phyloP scores from a whole-genome alignment of 345 rosid species.

The Salix udensis region DNA sequence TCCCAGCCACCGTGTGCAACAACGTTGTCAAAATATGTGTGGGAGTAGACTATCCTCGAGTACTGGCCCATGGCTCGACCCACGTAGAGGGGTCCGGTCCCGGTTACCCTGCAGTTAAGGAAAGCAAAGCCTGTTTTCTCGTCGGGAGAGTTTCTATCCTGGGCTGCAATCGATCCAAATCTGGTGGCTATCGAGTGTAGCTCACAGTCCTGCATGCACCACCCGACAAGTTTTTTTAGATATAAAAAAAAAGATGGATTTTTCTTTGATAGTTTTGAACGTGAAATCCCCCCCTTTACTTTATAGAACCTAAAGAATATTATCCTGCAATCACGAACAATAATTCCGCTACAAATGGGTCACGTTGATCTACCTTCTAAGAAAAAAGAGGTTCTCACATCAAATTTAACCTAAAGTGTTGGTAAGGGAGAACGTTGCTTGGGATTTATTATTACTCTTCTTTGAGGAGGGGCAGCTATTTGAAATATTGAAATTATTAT shows the following conservation, averaged over 20 bases:
- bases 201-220: constrained; percentile 77
- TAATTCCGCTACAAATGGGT: too few relatives aligned
- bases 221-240: background rate
- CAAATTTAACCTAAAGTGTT: background rate
- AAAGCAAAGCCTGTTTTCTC: constrained; percentile 94
- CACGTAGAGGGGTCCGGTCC: constrained; percentile 71
- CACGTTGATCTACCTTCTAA: too few relatives aligned
- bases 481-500: too few relatives aligned
- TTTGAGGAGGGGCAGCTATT: too few relatives aligned
- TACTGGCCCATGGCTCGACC: constrained; percentile 98
- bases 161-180: constrained; percentile 95
- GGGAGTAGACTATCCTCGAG: constrained; percentile 84
- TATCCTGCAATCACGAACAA: too few relatives aligned
- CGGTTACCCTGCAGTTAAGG: constrained; percentile 69
- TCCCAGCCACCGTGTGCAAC: constrained; percentile 99
- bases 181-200: constrained; percentile 84
- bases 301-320: too few relatives aligned
- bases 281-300: too few relatives aligned
- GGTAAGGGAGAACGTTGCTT: too few relatives aligned
- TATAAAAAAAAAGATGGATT: too few relatives aligned
- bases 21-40: constrained; percentile 75
- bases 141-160: constrained; percentile 65
- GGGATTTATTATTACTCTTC: too few relatives aligned
- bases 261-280: too few relatives aligned
- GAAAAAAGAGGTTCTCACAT: background rate